Conservation (phyloP, 1,139 yeast genomes). For the Suhomyces kunorum region DNA sequence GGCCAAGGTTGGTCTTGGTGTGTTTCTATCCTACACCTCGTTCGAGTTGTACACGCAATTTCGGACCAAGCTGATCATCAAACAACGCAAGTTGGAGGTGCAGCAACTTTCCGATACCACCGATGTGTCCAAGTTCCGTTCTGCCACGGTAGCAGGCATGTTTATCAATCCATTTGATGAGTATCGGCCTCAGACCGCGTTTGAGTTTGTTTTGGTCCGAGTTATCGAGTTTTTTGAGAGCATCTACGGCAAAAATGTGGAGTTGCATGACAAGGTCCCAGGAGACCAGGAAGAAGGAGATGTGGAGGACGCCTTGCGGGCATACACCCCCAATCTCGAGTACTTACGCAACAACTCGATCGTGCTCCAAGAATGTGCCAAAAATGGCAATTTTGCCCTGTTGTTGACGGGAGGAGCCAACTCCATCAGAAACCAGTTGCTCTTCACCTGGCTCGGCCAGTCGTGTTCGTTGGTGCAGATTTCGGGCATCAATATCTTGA, state of each 20-base stretch:
- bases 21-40: slow-evolving; percentile 63
- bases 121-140: slow-evolving; percentile 36
- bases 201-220: slow-evolving; percentile 77
- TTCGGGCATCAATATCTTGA: slow-evolving; percentile 69
- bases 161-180: slow-evolving; percentile 92
- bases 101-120: slow-evolving; percentile 15
- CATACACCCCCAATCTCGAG: slow-evolving; percentile 58
- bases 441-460: slow-evolving; percentile 92
- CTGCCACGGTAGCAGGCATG: slow-evolving; percentile 70
- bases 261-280: slow-evolving; percentile 44
- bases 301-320: slow-evolving; percentile 58
- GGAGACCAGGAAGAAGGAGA: slow-evolving; percentile 45
- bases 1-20: slow-evolving; percentile 51
- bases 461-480: slow-evolving; percentile 78
- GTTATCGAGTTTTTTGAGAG: slow-evolving; percentile 68
- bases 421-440: slow-evolving; percentile 46
- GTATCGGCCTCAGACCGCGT: slow-evolving; percentile 84
- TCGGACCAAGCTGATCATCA: slow-evolving; percentile 57
- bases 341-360: slow-evolving; percentile 35
- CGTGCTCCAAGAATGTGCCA: slow-evolving; percentile 32
- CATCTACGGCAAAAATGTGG: slow-evolving; percentile 63
- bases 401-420: slow-evolving; percentile 19
- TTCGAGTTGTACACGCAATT: slow-evolving; percentile 65
- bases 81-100: slow-evolving; percentile 48
- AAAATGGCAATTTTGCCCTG: slow-evolving; percentile 22